Base-by-base conservation (phyloP, 345 rosid genomes). In the Brassica rapa region DNA sequence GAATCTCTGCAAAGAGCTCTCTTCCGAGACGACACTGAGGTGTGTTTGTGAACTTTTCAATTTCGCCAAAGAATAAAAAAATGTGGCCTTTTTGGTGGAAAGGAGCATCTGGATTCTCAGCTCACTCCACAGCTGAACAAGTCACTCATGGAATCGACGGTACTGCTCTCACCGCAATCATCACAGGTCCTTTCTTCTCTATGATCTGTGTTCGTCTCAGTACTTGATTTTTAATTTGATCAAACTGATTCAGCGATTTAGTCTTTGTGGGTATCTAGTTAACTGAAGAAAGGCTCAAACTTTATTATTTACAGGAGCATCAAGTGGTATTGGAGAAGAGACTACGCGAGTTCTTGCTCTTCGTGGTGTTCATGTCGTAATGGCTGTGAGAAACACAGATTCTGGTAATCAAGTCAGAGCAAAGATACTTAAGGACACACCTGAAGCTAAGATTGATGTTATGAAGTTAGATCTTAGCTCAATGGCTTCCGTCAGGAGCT, bases 381-480 rank as follows among this genome's bases (percentile, higher is more conserved):
- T 92, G 96, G 92, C 84, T 0, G 91, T 87, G 5, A 86, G 92
- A 78, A 90, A 88, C 74, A 75, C 83, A 83, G 84, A 81, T 73
- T 85, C 90, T 29, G 93, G 88, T 49, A 82, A 77, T 75, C 80
- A 83, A 77, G 86, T 85, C 56, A 87, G 82, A 77, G 96, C 82
- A 71, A 82, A 85, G 62, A 92, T 90, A 35, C 73, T 84, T 9
- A 86, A 88, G 81, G 77, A 87, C 77, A 84, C 77, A 39, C 87
- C 91, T 14, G 25, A 75, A 11, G 93, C 93, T 61, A 89, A 86
- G 80, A 80, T 92, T 74, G 91, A 90, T 66, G 85, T 84, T 51
- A 86, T 88, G 90, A 91, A 92, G 77, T 82, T 90, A 83, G 96
- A 92, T 84, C 93, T 92, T 66, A 83, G 93, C 75, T 90, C 96